Conservation (phyloP, 805 yeast genomes). For the Monosporozyma aquatica region DNA sequence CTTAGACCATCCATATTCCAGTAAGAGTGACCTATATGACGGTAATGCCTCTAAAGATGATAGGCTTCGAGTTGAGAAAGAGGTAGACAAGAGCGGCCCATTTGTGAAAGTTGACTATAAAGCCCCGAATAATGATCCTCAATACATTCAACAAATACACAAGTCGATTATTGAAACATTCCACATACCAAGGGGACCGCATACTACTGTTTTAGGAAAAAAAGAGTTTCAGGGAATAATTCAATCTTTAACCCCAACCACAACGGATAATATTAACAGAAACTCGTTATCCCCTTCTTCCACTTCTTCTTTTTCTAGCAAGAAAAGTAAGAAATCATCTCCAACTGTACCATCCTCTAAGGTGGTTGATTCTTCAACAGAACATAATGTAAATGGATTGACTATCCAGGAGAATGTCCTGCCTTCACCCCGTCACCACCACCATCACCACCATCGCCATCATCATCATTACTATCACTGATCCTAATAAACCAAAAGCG, state of each 20-base stretch:
- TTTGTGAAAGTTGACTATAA: constrained; percentile 3
- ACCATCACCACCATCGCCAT: not conserved
- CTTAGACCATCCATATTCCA: too few relatives aligned
- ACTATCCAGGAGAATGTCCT: too few relatives aligned
- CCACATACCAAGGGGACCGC: not conserved
- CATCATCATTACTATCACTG: not conserved
- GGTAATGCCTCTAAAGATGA: too few relatives aligned
- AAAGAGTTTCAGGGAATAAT: not conserved
- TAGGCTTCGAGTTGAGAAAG: too few relatives aligned
- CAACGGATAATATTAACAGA: not conserved
- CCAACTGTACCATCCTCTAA: too few relatives aligned
- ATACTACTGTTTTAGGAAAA: not conserved
- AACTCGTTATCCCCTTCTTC: not conserved
- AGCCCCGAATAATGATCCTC: constrained; percentile 6
- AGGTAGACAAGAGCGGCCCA: not conserved
- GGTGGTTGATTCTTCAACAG: too few relatives aligned
- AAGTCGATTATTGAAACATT: not conserved
- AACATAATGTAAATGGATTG: too few relatives aligned
- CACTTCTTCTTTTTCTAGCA: not conserved
- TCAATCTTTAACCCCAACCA: not conserved
- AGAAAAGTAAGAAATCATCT: not conserved
- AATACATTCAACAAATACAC: constrained; percentile 1
- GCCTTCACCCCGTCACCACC: not conserved
- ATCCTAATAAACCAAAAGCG: not conserved
- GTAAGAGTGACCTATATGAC: too few relatives aligned